These are phyloP conservation scores for Asparagopsis taxiformis DNA, from an alignment of 31 red algal genomes.

Conservation along the genomic window DNA sequence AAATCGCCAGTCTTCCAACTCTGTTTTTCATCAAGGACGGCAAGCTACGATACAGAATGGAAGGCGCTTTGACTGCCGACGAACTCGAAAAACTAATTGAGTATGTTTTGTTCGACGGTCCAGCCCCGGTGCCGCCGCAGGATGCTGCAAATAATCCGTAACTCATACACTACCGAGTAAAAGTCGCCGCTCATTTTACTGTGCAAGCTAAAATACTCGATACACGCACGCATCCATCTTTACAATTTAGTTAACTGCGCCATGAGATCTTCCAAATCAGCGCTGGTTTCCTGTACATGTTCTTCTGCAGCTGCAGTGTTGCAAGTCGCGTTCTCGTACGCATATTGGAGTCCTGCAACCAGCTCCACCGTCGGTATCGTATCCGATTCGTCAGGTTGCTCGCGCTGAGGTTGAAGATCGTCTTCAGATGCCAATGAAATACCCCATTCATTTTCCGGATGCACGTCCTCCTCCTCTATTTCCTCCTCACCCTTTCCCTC, in stretches of 20 bases:
- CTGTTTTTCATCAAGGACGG: constrained; percentile 81
- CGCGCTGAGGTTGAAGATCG: neutral
- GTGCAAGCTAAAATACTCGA: too few species aligned
- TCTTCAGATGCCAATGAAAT: constrained; percentile 55
- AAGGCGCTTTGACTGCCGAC: constrained; percentile 67
- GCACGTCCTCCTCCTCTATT: constrained; percentile 62
- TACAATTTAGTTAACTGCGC: constrained; percentile 55
- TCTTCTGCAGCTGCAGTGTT: constrained; percentile 14
- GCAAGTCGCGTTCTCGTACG: constrained; percentile 21
- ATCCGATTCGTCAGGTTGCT: too few species aligned
- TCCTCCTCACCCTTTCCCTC: constrained; percentile 10
- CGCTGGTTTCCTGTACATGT: constrained; percentile 51
- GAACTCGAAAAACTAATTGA: constrained; percentile 68
- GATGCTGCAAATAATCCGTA: too few species aligned
- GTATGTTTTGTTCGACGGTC: constrained; percentile 66
- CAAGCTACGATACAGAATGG: constrained; percentile 75
- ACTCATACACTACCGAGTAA: too few species aligned
- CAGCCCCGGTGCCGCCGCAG: neutral
- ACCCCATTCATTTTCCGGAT: constrained; percentile 86
- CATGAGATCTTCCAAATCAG: constrained; percentile 62
- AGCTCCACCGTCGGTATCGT: constrained; percentile 11
- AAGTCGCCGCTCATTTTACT: too few species aligned
- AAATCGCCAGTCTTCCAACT: constrained; percentile 57
- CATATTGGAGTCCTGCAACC: constrained; percentile 44
- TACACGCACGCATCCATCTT: too few species aligned